Base-by-base conservation (phyloP, 768 basidiomycete genomes). In the Pleurotus djamor region DNA sequence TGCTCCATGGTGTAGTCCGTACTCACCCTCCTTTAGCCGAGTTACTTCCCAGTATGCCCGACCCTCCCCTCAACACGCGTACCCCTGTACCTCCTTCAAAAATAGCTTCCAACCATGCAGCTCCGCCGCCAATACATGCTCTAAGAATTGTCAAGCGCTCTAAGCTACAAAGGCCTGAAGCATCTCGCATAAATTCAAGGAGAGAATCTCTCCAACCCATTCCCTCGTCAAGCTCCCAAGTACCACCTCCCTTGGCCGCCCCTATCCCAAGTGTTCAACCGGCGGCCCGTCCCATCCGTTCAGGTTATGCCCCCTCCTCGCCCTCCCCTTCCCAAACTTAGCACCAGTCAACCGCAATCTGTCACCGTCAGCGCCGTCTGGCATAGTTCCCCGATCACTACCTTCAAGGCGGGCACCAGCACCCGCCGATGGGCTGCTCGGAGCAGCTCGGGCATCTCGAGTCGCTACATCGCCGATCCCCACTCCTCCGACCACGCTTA, bases 131-230 rank as follows among this genome's bases (percentile, higher is more conserved):
- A 1, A 69, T 81, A 21, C 76, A 76, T 50, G 83, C 77, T 47
- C 66, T 83, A 41, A 76, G 74, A 35, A 80, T 83, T n/a, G 74
- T 83, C 32, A 84, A 83, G 62, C 72, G 80, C 14, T 48, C 57
- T 7, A 58, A 48, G 41, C 37, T 56, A n/a, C 54, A 56, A 28
- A 41, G 38, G 32, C 54, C 41, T 10, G 41, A 41, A 14, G n/a
- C 36, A 6, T 17, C 41, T 13, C 54, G 54, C 10, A 16, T 14
- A n/a, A 41, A 34, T 56, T 12, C n/a, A 17, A 47, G 45, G 17
- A 12, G 45, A 17, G 45, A 47, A 17, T 47, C 45, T 7, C 45
- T 47, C 12, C 45, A 17, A 17, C 45, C 45, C 13, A 10, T 47
- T 10, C 7, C 9, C 7, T 47, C 45, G 10, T 47, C 45, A n/a